phyloP scores from a whole-genome alignment of 2,329 filamentous ascomycete genomes.

The Diplocarpon rosae region DNA sequence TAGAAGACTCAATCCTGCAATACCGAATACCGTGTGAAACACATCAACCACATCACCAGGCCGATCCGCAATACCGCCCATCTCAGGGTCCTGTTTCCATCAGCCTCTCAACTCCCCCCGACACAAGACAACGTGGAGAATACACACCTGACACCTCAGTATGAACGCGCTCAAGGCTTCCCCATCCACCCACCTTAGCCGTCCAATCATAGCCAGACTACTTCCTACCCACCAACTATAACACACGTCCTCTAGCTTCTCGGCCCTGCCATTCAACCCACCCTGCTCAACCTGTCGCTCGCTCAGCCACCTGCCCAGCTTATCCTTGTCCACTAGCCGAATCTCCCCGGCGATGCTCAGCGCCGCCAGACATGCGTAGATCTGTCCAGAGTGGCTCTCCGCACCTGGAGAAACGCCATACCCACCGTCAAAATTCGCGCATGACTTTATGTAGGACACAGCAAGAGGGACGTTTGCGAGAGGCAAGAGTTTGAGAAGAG shows the following conservation, averaged over 20 bases:
- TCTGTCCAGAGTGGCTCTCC: constrained; percentile 90
- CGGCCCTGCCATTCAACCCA: constrained; percentile 85
- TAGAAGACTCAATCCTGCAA: constrained; percentile 79
- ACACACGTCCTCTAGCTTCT: constrained; percentile 94
- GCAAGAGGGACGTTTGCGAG: constrained; percentile 72
- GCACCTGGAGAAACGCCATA: constrained; percentile 84
- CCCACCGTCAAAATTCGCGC: constrained; percentile 88
- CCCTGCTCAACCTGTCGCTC: constrained; percentile 82
- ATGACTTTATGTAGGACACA: constrained; percentile 66
- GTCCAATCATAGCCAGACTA: constrained; percentile 79
- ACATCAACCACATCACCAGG: constrained; percentile 95
- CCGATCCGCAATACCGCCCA: constrained; percentile 79
- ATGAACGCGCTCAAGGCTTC: constrained; percentile 73
- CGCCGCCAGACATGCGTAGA: constrained; percentile 87
- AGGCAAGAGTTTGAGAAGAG: constrained; percentile 63
- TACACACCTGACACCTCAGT: constrained; percentile 60
- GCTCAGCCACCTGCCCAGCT: constrained; percentile 80
- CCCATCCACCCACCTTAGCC: constrained; percentile 86
- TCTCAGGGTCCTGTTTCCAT: constrained; percentile 67
- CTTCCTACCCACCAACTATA: constrained; percentile 99
- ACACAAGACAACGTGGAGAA: constrained; percentile 41
- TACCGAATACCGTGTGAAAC: constrained; percentile 85
- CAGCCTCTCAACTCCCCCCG: constrained; percentile 30
- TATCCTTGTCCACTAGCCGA: constrained; percentile 73
- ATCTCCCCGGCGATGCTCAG: constrained; percentile 73